phyloP scores from a whole-genome alignment of 2,329 filamentous ascomycete genomes.

The Emergomyces africanus region DNA sequence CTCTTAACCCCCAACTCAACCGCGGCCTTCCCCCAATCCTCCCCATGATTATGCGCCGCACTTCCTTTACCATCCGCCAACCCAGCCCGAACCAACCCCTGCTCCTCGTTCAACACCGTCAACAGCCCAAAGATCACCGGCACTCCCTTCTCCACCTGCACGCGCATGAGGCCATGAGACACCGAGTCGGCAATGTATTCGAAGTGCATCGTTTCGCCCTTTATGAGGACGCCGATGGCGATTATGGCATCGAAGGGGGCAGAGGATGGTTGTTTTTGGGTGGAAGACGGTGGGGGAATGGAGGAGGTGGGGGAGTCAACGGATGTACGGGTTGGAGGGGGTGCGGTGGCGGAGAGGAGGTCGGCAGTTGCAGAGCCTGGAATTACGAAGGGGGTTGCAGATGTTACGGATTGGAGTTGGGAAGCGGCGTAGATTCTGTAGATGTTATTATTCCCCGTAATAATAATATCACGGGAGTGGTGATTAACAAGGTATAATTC shows the following conservation, averaged over 20 bases:
- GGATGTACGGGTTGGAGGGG: slow-evolving; percentile 47
- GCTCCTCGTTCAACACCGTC: slow-evolving; percentile 78
- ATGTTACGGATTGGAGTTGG: slow-evolving; percentile 63
- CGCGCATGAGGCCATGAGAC: slow-evolving; percentile 83
- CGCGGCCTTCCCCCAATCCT: slow-evolving; percentile 90
- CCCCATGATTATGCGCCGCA: slow-evolving; percentile 72
- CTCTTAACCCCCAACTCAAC: slow-evolving; percentile 90
- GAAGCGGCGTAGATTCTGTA: slow-evolving; percentile 69
- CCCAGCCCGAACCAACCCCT: slow-evolving; percentile 75
- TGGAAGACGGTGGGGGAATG: not conserved
- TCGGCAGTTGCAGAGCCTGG: slow-evolving; percentile 37
- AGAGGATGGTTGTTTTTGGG: slow-evolving; percentile 13
- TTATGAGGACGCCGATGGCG: slow-evolving; percentile 91
- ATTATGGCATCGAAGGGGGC: slow-evolving; percentile 82
- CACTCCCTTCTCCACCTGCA: slow-evolving; percentile 77
- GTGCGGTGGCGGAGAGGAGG: slow-evolving; percentile 41
- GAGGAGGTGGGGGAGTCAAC: slow-evolving; percentile 26
- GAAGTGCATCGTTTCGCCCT: slow-evolving; percentile 98
- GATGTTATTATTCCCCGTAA: too few relatives aligned
- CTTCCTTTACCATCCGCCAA: slow-evolving; percentile 38
- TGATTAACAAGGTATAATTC: not conserved
- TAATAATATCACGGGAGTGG: not conserved
- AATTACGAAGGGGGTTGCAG: slow-evolving; percentile 30
- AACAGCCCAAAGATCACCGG: slow-evolving; percentile 88
- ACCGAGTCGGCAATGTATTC: slow-evolving; percentile 95